These are phyloP conservation scores for Lunularia cruciata DNA, from an alignment of 225 moss, liverwort and hornwort species.

Conservation along the genomic window DNA sequence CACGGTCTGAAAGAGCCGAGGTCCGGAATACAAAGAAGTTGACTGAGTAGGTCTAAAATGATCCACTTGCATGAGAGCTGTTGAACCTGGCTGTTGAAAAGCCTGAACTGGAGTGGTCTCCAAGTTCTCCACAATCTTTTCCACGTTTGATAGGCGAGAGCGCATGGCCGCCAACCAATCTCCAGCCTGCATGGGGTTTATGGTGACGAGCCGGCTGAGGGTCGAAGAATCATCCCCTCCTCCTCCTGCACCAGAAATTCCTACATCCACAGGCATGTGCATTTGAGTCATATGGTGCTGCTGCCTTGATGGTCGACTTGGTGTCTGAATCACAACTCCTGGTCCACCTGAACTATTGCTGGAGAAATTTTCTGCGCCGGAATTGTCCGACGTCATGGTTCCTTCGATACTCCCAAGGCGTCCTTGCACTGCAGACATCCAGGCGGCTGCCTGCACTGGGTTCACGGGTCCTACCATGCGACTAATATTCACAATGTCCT, in stretches of 20 bases:
- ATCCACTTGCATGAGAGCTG: constrained; percentile 10
- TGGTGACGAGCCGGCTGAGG: constrained; percentile 26
- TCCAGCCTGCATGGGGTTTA: constrained; percentile 37
- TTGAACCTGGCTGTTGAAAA: constrained; percentile 14
- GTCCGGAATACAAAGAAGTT: constrained; percentile 13
- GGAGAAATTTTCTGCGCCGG: constrained; percentile 10
- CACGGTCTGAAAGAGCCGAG: constrained; percentile 4
- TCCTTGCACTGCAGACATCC: constrained; percentile 43
- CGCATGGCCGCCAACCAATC: constrained; percentile 44
- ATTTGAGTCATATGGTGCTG: constrained; percentile 9
- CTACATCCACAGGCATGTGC: neutral
- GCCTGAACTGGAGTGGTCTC: constrained; percentile 31
- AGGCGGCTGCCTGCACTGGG: constrained; percentile 50
- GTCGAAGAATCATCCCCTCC: constrained; percentile 23
- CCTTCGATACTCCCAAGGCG: constrained; percentile 23
- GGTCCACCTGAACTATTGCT: neutral
- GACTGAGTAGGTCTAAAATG: constrained; percentile 6
- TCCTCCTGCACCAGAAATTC: constrained; percentile 17
- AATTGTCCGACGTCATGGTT: constrained; percentile 10
- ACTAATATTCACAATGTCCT: constrained; percentile 54
- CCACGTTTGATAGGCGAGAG: constrained; percentile 42
- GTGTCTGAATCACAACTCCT: constrained; percentile 24
- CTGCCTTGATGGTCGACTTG: constrained; percentile 20
- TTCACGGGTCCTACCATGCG: constrained; percentile 51
- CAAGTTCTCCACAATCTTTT: constrained; percentile 41